Conservation (phyloP, 805 yeast genomes). For the Saturnispora sanitii region DNA sequence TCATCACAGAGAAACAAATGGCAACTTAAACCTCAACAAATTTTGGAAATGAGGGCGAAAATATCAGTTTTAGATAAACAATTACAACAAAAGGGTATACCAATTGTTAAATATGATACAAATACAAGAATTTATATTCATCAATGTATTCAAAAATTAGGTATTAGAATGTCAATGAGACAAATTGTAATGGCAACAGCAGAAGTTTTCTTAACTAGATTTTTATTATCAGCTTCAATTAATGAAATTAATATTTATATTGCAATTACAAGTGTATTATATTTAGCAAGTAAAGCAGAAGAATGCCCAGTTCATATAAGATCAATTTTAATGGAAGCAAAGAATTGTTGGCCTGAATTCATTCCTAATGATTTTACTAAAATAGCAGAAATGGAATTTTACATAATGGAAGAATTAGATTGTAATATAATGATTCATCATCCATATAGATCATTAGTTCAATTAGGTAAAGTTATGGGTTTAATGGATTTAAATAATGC, state of each 20-base stretch:
- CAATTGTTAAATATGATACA: constrained; percentile 33
- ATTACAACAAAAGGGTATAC: constrained; percentile 2
- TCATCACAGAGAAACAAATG: constrained; percentile 75
- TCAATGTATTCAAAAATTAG: constrained; percentile 62
- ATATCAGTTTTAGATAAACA: constrained; percentile 18
- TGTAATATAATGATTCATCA: constrained; percentile 64
- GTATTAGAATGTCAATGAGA: constrained; percentile 65
- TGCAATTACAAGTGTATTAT: constrained; percentile 74
- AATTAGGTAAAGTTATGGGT: constrained; percentile 30
- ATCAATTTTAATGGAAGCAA: constrained; percentile 71
- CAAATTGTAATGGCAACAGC: constrained; percentile 86
- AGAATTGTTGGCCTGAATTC: constrained; percentile 90
- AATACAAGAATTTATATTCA: constrained; percentile 74
- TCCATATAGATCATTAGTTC: constrained; percentile 57
- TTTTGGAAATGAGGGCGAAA: constrained; percentile 25
- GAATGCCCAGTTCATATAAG: constrained; percentile 93
- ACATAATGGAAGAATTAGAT: constrained; percentile 79
- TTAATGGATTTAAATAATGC: constrained; percentile 62
- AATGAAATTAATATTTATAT: constrained; percentile 78
- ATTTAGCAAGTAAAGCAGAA: constrained; percentile 87
- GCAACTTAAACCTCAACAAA: constrained; percentile 63
- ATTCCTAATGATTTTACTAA: constrained; percentile 86
- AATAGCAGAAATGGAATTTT: constrained; percentile 92
- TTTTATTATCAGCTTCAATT: constrained; percentile 59
- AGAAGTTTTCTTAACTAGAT: constrained; percentile 73